Evolutionary conservation across 805 yeast genomes (phyloP).

Genomic region (Millerozyma miso): DNA sequence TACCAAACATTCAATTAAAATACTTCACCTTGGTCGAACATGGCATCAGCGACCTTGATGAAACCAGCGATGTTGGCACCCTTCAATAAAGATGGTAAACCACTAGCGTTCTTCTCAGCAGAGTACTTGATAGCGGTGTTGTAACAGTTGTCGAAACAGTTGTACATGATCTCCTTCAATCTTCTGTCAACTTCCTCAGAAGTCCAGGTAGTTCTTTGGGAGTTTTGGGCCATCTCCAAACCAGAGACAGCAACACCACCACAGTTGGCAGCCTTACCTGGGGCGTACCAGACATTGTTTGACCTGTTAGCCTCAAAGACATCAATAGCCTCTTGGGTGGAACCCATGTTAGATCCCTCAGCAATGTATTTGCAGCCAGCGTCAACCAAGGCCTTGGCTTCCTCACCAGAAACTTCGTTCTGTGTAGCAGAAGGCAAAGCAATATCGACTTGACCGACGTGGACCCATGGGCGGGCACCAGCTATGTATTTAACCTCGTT

Average conservation of each 20-base stretch:
- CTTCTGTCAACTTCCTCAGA: conserved; percentile 87
- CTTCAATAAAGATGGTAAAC: conserved; percentile 88
- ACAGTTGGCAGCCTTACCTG: conserved; percentile 98
- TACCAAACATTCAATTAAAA: conserved; percentile 21
- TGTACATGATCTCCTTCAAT: conserved; percentile 88
- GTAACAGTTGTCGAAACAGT: conserved; percentile 90
- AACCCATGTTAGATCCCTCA: conserved; percentile 99
- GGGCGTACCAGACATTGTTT: conserved; percentile 89
- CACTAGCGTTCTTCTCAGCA: conserved; percentile 56
- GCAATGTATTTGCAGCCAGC: conserved; percentile 92
- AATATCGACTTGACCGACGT: conserved; percentile 87
- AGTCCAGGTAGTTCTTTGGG: conserved; percentile 89
- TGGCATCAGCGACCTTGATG: conserved; percentile 97
- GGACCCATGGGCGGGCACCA: conserved; percentile 96
- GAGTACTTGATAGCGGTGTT: conserved; percentile 79
- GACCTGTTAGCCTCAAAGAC: conserved; percentile 84
- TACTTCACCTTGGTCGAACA: conserved; percentile 94
- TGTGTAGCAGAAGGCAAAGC: conserved; percentile 98
- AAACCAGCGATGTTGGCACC: conserved; percentile 99
- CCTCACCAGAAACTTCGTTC: conserved; percentile 95
- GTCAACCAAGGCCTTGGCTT: conserved; percentile 90
- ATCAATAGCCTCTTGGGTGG: conserved; percentile 94
- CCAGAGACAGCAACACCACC: conserved; percentile 99
- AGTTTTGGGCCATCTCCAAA: conserved; percentile 99
- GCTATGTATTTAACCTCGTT: conserved; percentile 70